Evolutionary conservation across 768 basidiomycete species (phyloP).

Genomic region (Leccinum barrowsii): DNA sequence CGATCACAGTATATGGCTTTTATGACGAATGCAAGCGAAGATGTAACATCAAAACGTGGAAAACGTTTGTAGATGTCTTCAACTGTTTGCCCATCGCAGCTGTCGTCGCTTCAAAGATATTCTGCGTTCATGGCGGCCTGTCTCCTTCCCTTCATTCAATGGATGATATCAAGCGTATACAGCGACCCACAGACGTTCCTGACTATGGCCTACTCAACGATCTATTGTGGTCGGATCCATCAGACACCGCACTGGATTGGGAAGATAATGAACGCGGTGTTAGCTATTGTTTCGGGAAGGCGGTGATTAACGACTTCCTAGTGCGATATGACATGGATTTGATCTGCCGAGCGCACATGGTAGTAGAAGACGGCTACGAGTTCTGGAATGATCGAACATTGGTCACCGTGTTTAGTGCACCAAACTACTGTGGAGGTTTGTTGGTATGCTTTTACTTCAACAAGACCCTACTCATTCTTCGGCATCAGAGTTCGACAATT

Average conservation of each 20-base stretch:
- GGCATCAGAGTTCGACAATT: conserved; percentile 83
- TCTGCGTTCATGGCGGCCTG: conserved; percentile 96
- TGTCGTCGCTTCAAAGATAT: conserved; percentile 98
- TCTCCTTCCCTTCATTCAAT: conserved; percentile 91
- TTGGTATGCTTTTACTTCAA: conserved; percentile 14
- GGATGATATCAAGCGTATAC: conserved; percentile 98
- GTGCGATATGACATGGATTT: conserved; percentile 97
- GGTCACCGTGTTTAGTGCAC: conserved; percentile 98
- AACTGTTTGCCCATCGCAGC: conserved; percentile 98
- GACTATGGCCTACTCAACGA: conserved; percentile 98
- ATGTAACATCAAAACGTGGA: conserved; percentile 99
- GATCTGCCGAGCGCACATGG: conserved; percentile 99
- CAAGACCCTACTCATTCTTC: conserved; percentile 15
- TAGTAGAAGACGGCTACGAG: conserved; percentile 98
- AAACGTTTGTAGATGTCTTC: conserved; percentile 99
- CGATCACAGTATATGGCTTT: conserved; percentile 85
- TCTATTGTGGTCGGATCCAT: conserved; percentile 96
- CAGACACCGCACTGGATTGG: conserved; percentile 97
- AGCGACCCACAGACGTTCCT: conserved; percentile 96
- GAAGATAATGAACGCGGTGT: conserved; percentile 99
- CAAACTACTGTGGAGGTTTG: conserved; percentile 94
- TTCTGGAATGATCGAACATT: conserved; percentile 99
- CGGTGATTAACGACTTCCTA: conserved; percentile 94
- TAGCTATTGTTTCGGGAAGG: conserved; percentile 98
- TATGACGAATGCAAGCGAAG: conserved; percentile 99